phyloP scores from a whole-genome alignment of 2,329 filamentous ascomycete species.

The Cladophialophora immunda region DNA sequence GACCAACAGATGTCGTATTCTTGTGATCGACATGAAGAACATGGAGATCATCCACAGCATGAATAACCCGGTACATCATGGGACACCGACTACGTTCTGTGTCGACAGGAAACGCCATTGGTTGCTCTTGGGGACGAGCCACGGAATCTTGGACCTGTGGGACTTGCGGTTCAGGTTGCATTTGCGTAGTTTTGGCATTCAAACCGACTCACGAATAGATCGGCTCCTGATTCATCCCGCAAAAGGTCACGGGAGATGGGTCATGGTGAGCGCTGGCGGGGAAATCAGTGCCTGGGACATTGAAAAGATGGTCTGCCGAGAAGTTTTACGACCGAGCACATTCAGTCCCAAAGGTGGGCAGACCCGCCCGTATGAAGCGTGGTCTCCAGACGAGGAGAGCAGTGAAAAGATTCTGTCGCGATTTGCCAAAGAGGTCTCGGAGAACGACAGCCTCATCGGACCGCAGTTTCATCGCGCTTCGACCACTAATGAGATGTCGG shows the following conservation, averaged over 20 bases:
- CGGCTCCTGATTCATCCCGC: slow-evolving; percentile 77
- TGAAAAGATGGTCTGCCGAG: slow-evolving; percentile 85
- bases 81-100: slow-evolving; percentile 89
- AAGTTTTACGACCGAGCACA: slow-evolving; percentile 74
- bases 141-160: slow-evolving; percentile 93
- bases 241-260: slow-evolving; percentile 80
- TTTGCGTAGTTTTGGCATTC: slow-evolving; percentile 86
- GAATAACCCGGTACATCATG: slow-evolving; percentile 89
- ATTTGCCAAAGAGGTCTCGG: slow-evolving; percentile 68
- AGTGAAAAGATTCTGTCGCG: slow-evolving; percentile 85
- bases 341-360: slow-evolving; percentile 26
- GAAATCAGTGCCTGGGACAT: slow-evolving; percentile 97
- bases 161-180: slow-evolving; percentile 93
- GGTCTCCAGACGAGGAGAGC: slow-evolving; percentile 89
- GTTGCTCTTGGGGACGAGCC: slow-evolving; percentile 89
- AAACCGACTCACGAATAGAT: slow-evolving; percentile 74
- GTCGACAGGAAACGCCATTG: slow-evolving; percentile 87
- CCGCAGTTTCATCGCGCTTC: slow-evolving; percentile 2
- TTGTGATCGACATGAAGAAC: slow-evolving; percentile 84
- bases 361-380: slow-evolving; percentile 76
- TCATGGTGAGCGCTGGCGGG: slow-evolving; percentile 88
- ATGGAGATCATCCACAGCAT: slow-evolving; percentile 85
- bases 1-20: slow-evolving; percentile 82
- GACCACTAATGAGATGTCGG: slow-evolving; percentile 1
- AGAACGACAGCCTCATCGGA: slow-evolving; percentile 22